Percentiles rank a stretch among this genome's conserved stretches.
These are phyloP conservation scores for Lactarius hatsudake DNA, from an alignment of 768 basidiomycete species.

Conservation along the genomic window DNA sequence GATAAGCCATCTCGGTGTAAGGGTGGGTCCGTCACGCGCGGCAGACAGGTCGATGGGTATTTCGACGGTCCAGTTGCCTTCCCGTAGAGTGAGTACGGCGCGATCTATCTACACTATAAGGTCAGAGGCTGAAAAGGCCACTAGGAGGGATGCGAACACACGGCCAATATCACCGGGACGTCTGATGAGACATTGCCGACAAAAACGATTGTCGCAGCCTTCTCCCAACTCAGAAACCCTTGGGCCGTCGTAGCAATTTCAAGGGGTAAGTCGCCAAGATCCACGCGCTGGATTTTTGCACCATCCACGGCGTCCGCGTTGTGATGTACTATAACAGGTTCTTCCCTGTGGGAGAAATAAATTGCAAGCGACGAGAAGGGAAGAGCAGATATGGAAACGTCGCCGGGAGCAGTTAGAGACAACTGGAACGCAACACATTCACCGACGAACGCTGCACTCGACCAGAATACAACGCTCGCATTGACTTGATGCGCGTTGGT, in stretches of 20 bases:
- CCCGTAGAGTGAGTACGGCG: constrained; percentile 50
- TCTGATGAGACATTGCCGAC: constrained; percentile 56
- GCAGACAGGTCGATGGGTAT: constrained; percentile 50
- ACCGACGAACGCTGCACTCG: constrained; percentile 54
- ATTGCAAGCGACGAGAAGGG: constrained; percentile 61
- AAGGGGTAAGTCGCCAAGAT: constrained; percentile 43
- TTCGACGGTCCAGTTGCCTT: constrained; percentile 66
- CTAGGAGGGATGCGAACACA: constrained; percentile 34
- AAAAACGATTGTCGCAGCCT: constrained; percentile 54
- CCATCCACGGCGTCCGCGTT: constrained; percentile 18
- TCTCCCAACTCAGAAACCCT: constrained; percentile 57
- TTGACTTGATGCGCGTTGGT: constrained; percentile 49
- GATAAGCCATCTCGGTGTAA: constrained; percentile 52
- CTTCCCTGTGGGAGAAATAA: constrained; percentile 49
- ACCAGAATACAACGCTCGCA: constrained; percentile 69
- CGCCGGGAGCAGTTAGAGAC: constrained; percentile 50
- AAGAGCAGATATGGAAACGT: constrained; percentile 51
- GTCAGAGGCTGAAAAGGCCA: background rate
- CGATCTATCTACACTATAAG: constrained; percentile 37
- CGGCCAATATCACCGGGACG: constrained; percentile 51
- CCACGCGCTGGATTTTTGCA: constrained; percentile 41
- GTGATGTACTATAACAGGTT: constrained; percentile 55
- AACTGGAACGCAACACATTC: constrained; percentile 75
- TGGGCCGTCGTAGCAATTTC: constrained; percentile 30
- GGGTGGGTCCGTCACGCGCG: constrained; percentile 35